These are phyloP conservation scores for Trichoderma aggressivum DNA, from an alignment of 2,329 filamentous ascomycete species.

Conservation along the genomic window DNA sequence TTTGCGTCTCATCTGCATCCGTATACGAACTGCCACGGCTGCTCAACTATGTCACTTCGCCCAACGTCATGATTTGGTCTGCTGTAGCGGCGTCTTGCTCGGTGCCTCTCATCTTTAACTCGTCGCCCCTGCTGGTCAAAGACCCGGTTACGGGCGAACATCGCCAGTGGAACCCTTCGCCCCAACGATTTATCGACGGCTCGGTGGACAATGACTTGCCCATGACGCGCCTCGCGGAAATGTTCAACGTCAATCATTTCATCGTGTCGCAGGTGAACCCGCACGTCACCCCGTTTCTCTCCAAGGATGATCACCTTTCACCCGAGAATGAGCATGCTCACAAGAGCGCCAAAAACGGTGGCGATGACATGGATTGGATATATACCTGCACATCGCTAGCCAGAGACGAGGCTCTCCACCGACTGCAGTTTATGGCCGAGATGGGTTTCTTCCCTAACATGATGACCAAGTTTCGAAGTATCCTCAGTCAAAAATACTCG, in stretches of 20 bases:
- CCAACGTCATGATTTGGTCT: conserved; percentile 94
- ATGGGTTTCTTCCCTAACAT: conserved; percentile 76
- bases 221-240: conserved; percentile 82
- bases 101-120: conserved; percentile 80
- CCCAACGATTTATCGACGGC: conserved; percentile 87
- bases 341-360: conserved; percentile 25
- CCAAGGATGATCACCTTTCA: conserved; percentile 63
- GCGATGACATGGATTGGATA: conserved; percentile 55
- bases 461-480: conserved; percentile 72
- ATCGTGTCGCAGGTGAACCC: conserved; percentile 97
- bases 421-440: conserved; percentile 76
- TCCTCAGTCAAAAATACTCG: conserved; percentile 87
- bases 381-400: conserved; percentile 67
- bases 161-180: conserved; percentile 79
- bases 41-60: conserved; percentile 88
- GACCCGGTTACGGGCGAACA: conserved; percentile 75
- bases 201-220: conserved; percentile 93
- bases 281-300: conserved; percentile 82
- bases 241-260: conserved; percentile 98
- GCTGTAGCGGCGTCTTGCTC: conserved; percentile 96
- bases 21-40: conserved; percentile 83
- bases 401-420: conserved; percentile 75
- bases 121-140: conserved; percentile 76
- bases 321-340: conserved; percentile 32
- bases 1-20: conserved; percentile 84